Evolutionary conservation across 2,329 filamentous ascomycete genomes (phyloP).

Genomic region (Neofusicoccum parvum): DNA sequence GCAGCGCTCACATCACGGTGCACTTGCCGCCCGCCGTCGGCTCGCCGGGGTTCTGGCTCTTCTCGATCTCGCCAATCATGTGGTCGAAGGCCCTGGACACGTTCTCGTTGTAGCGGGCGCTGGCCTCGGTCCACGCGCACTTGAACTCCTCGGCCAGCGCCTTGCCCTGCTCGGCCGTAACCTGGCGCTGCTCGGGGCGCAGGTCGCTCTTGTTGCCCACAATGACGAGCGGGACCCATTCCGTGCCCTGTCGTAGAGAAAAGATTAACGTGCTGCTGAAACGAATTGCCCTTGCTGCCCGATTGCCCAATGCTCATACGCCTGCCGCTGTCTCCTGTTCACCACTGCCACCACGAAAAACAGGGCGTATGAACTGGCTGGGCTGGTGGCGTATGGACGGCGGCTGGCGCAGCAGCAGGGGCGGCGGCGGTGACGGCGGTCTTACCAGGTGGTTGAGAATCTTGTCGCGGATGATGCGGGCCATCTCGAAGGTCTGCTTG

Average conservation of each 20-base stretch:
- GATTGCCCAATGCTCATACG: neutral
- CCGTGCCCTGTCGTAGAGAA: slow-evolving; percentile 68
- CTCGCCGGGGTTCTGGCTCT: slow-evolving; percentile 86
- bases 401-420: neutral
- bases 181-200: slow-evolving; percentile 88
- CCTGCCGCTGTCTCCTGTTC: neutral
- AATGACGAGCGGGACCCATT: slow-evolving; percentile 89
- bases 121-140: slow-evolving; percentile 93
- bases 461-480: slow-evolving; percentile 93
- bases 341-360: neutral
- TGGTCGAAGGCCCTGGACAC: slow-evolving; percentile 91
- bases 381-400: slow-evolving; percentile 8
- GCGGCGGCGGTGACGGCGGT: neutral
- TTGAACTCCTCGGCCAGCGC: slow-evolving; percentile 83
- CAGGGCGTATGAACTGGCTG: no score
- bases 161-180: slow-evolving; percentile 81
- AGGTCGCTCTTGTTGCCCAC: slow-evolving; percentile 98
- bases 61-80: slow-evolving; percentile 93
- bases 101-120: slow-evolving; percentile 91
- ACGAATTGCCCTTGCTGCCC: neutral
- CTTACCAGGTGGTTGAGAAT: slow-evolving; percentile 92
- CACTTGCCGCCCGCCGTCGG: slow-evolving; percentile 81
- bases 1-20: slow-evolving; percentile 68
- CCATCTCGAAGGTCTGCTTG: slow-evolving; percentile 95
- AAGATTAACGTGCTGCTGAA: neutral